Percentiles rank a stretch among this genome's conserved stretches.
phyloP scores from a whole-genome alignment of 352 stramenopile species.

The Phytopythium montanum region DNA sequence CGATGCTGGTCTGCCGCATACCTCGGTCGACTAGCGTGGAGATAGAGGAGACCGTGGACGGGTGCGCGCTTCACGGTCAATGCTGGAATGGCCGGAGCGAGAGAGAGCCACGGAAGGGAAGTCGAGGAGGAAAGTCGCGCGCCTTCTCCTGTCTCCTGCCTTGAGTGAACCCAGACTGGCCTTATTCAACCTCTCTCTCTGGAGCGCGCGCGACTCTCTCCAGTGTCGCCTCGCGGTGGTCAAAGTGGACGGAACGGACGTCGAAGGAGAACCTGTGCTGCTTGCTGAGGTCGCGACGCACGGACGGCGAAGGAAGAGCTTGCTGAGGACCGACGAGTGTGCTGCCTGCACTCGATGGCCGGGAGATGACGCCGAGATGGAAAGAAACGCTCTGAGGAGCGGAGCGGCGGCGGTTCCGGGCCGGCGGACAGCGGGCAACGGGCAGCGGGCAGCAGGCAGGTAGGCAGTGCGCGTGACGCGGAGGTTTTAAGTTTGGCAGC shows the following conservation, averaged over 20 bases:
- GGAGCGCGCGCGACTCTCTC: background rate
- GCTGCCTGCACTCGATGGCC: too few species aligned
- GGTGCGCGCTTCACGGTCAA: conserved; percentile 1
- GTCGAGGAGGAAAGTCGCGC: background rate
- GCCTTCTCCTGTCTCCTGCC: background rate
- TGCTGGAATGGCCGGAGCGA: background rate
- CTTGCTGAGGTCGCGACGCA: background rate
- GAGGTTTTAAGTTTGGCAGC: conserved; percentile 7
- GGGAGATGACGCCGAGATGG: background rate
- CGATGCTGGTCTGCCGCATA: background rate
- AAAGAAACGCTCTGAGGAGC: background rate
- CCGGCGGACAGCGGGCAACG: too few species aligned
- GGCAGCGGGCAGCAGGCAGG: background rate
- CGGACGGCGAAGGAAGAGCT: background rate
- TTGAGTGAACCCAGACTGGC: conserved; percentile 8
- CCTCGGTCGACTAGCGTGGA: background rate
- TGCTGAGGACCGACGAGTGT: too few species aligned
- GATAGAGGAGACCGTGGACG: background rate
- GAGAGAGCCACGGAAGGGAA: background rate
- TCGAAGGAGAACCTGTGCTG: background rate
- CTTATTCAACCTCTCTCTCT: conserved; percentile 5
- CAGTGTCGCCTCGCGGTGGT: background rate
- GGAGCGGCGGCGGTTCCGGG: background rate
- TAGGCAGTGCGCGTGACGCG: background rate
- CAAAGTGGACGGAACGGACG: background rate